These are phyloP conservation scores for Diaporthe capsici DNA, from an alignment of 2,329 filamentous ascomycete species.

Conservation along the genomic window DNA sequence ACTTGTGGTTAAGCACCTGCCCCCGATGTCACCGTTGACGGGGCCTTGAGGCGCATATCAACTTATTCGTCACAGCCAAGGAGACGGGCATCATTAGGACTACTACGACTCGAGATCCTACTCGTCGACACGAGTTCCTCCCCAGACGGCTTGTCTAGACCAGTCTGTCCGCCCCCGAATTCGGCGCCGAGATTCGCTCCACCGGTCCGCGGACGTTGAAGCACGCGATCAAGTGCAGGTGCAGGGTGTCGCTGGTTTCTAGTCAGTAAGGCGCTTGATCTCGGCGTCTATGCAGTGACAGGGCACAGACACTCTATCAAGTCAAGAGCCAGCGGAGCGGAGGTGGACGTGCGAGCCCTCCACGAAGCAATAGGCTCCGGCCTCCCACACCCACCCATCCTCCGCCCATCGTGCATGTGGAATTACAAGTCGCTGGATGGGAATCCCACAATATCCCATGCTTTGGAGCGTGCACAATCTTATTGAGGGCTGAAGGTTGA, in stretches of 20 bases:
- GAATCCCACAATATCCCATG: slow-evolving; percentile 16
- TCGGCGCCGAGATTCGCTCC: background rate
- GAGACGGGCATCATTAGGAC: background rate
- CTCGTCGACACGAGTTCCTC: slow-evolving; percentile 15
- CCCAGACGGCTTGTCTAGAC: background rate
- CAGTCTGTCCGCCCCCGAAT: background rate
- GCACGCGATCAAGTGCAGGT: background rate
- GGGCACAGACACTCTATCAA: slow-evolving; percentile 3
- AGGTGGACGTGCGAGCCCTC: background rate
- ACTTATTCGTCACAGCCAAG: slow-evolving; percentile 31
- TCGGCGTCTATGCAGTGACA: slow-evolving; percentile 23
- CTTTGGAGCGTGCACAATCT: slow-evolving; percentile 3
- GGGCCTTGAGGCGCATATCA: slow-evolving; percentile 5
- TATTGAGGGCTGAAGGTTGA: background rate
- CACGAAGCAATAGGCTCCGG: background rate
- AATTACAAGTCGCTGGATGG: background rate
- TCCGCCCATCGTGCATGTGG: background rate
- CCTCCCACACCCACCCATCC: background rate
- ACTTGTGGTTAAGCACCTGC: background rate
- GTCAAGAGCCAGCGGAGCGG: background rate
- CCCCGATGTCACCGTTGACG: slow-evolving; percentile 24
- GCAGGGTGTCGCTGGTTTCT: background rate
- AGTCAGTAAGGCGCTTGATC: slow-evolving; percentile 13
- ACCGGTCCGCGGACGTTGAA: too few relatives aligned
- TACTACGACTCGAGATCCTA: background rate